Conservation (phyloP, 2,329 filamentous ascomycete species). For the Claviceps sp. region DNA sequence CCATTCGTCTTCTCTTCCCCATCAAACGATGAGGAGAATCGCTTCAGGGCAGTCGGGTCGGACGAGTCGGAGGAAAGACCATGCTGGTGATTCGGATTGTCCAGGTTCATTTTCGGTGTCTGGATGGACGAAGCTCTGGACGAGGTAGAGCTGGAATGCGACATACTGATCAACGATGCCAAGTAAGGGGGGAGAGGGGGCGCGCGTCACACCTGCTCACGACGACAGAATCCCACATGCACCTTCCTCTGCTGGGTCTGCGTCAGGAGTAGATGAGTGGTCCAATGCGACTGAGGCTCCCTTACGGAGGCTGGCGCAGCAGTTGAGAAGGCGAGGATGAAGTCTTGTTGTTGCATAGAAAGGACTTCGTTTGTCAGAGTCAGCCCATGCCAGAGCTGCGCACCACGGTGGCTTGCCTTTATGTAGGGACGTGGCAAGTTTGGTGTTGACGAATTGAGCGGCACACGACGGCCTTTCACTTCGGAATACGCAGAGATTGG, state of each 20-base stretch:
- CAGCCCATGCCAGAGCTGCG: constrained; percentile 6
- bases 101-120: constrained; percentile 17
- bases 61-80: constrained; percentile 16
- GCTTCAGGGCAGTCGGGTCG: constrained; percentile 10
- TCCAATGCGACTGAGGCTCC: constrained; percentile 1
- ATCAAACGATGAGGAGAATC: constrained; percentile 1
- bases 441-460: not conserved
- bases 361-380: constrained; percentile 8
- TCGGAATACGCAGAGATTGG: not conserved
- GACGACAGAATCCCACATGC: constrained; percentile 4
- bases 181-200: constrained; percentile 1
- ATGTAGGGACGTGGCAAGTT: not conserved
- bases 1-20: not conserved
- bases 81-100: constrained; percentile 13
- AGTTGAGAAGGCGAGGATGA: constrained; percentile 8
- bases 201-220: not conserved
- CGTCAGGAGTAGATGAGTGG: constrained; percentile 5
- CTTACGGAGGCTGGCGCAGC: constrained; percentile 6
- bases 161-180: constrained; percentile 10
- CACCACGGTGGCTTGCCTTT: not conserved
- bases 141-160: constrained; percentile 15
- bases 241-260: constrained; percentile 5
- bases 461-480: not conserved
- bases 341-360: constrained; percentile 14
- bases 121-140: constrained; percentile 8